Evolutionary conservation across 176 grass and related monocot genomes (phyloP).

Genomic region (Oryza glaberrima): DNA sequence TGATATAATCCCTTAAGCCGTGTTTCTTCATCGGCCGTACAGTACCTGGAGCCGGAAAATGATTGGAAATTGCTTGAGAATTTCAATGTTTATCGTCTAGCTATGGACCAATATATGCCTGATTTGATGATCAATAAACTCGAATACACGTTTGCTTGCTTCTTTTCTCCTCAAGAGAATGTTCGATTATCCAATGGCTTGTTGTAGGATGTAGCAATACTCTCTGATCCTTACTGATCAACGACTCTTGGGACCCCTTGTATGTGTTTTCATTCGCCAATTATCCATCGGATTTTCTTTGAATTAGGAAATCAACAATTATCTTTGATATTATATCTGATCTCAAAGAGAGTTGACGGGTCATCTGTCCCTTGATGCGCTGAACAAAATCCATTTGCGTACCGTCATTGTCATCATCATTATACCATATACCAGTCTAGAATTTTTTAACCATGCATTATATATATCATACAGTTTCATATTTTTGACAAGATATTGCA

Average conservation of each 20-base stretch:
- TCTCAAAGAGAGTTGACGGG: constrained; percentile 5
- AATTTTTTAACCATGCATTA: too few species aligned
- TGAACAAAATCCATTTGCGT: constrained; percentile 9
- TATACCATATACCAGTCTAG: not conserved
- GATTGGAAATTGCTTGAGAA: not conserved
- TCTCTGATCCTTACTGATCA: constrained; percentile 1
- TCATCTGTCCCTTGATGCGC: constrained; percentile 22
- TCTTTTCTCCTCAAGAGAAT: constrained; percentile 16
- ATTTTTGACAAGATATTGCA: not conserved
- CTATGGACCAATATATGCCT: constrained; percentile 13
- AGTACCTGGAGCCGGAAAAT: not conserved
- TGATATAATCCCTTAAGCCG: not conserved
- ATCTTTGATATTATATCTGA: constrained; percentile 3
- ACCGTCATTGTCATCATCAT: not conserved
- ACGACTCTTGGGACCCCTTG: constrained; percentile 26
- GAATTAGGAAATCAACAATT: constrained; percentile 4
- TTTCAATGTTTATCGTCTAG: constrained; percentile 10
- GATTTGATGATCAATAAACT: constrained; percentile 44
- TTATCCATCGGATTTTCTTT: constrained; percentile 14
- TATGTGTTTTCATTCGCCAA: constrained; percentile 10
- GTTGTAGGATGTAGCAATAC: constrained; percentile 1
- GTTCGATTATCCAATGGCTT: constrained; percentile 1
- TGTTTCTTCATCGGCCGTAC: constrained; percentile 16
- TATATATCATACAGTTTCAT: not conserved
- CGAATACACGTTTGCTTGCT: constrained; percentile 25